Evolutionary conservation across 2,329 filamentous ascomycete species (phyloP).

Genomic region (Cladosporium sp.): DNA sequence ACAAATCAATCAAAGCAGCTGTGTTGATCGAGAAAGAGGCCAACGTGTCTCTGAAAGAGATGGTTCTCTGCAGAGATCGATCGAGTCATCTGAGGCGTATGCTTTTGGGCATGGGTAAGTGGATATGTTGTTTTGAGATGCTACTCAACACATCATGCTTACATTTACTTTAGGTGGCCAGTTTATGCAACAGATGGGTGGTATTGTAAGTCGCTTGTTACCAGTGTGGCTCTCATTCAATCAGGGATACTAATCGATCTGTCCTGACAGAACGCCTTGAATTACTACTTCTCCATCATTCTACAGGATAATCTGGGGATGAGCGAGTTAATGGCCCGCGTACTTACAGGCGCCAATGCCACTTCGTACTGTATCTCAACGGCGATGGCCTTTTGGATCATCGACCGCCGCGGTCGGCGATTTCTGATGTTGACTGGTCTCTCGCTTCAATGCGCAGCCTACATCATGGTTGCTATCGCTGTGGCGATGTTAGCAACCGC

Average conservation of each 20-base stretch:
- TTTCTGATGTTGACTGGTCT: conserved; percentile 21
- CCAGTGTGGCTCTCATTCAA: too few species aligned
- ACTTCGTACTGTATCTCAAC: conserved; percentile 22
- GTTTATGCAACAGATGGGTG: conserved; percentile 62
- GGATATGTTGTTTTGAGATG: not conserved
- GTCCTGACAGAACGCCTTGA: conserved; percentile 39
- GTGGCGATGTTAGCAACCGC: conserved; percentile 19
- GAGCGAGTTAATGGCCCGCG: conserved; percentile 20
- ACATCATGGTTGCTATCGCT: conserved; percentile 21
- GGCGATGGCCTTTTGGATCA: conserved; percentile 22
- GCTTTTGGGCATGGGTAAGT: conserved; percentile 21
- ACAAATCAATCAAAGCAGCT: conserved; percentile 22
- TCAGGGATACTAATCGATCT: not conserved
- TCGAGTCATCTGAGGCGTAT: conserved; percentile 20
- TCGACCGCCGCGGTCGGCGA: conserved; percentile 20
- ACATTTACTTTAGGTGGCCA: conserved; percentile 40
- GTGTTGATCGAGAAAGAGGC: conserved; percentile 19
- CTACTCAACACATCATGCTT: not conserved
- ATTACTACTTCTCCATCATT: conserved; percentile 22
- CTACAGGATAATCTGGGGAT: conserved; percentile 21
- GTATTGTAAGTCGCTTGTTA: conserved; percentile 6
- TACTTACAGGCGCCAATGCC: conserved; percentile 22
- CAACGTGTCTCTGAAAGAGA: conserved; percentile 21
- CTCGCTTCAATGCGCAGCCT: conserved; percentile 18
- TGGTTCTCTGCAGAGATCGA: conserved; percentile 20